These are phyloP conservation scores for Debaryomyces nepalensis DNA, from an alignment of 1,139 yeast species.

Conservation along the genomic window DNA sequence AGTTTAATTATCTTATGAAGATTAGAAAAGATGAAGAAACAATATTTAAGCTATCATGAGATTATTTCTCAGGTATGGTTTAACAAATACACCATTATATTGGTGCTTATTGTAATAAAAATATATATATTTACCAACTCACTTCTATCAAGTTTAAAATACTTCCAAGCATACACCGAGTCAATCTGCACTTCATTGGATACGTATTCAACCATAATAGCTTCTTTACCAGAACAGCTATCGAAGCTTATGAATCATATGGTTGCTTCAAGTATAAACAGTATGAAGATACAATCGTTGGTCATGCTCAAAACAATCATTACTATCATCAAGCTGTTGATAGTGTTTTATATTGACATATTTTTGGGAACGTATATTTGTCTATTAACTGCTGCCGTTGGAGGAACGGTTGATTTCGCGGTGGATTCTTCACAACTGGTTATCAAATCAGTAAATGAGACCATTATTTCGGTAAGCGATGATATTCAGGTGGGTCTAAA, in stretches of 20 bases:
- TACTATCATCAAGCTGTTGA: conserved; percentile 60
- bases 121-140: conserved; percentile 52
- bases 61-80: conserved; percentile 61
- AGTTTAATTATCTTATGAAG: neutral
- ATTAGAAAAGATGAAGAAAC: conserved; percentile 11
- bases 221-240: conserved; percentile 60
- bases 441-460: conserved; percentile 61
- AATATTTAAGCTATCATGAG: conserved; percentile 44
- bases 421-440: conserved; percentile 71
- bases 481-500: conserved; percentile 67
- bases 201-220: conserved; percentile 43
- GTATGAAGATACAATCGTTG: conserved; percentile 49
- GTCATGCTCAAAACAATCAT: conserved; percentile 43
- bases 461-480: conserved; percentile 56
- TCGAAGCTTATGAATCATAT: conserved; percentile 57
- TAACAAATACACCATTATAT: conserved; percentile 55
- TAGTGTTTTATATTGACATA: conserved; percentile 69
- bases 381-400: conserved; percentile 71
- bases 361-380: conserved; percentile 88
- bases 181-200: conserved; percentile 52
- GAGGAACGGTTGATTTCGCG: conserved; percentile 74
- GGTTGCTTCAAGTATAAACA: conserved; percentile 49
- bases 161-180: conserved; percentile 37
- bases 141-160: conserved; percentile 40
- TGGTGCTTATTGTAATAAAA: conserved; percentile 53